Evolutionary conservation across 2,329 filamentous ascomycete species (phyloP), one percentile per base, ranked within the genome.

Genomic region (Colletotrichum graminicola): DNA sequence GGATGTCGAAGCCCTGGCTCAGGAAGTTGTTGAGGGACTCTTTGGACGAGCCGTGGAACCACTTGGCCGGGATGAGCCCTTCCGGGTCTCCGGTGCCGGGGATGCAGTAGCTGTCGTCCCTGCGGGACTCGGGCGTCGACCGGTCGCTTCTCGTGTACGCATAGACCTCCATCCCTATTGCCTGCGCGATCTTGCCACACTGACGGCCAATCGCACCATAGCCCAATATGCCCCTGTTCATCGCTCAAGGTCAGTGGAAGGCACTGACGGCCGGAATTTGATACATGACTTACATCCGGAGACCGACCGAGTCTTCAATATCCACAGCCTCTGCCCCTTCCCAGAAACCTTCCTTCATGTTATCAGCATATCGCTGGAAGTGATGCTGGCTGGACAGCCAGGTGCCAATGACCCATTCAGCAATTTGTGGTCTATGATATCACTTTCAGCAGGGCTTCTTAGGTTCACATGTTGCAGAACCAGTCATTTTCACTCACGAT

Each of bases 131-230:
- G 0, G 88, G 84, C 0, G 91, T 92, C 2, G 82, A 75, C 45
- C 88, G 87, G 0, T 89, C 87, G 1, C 84, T 86, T 1, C 88
- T 88, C 0, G 91, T 93, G 79, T 91, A 93, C 1, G 90, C 92
- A 75, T 92, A 84, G 1, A 94, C 87, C 56, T 89, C 83, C 87
- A 92, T 91, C 16, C 91, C 92, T 76, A 92, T 78, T 4, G 89
- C 88, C 26, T 84, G 82, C 4, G 85, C 86, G 8, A 92, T 84
- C 10, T 81, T 79, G 10, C 81, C 84, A 14, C 73, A 73, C 8
- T 85, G 82, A 5, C 84, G 78, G 5, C 83, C 84, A 56, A 86
- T 85, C 56, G 81, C 79, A 45, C 84, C 84, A 69, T 86, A 86
- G 14, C 84, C 83, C 12, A 85, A 76, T 60, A 85, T 77, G 5